These are phyloP conservation scores for Mycena citricolor DNA, from an alignment of 1,284 basidiomycete species.

Conservation along the genomic window DNA sequence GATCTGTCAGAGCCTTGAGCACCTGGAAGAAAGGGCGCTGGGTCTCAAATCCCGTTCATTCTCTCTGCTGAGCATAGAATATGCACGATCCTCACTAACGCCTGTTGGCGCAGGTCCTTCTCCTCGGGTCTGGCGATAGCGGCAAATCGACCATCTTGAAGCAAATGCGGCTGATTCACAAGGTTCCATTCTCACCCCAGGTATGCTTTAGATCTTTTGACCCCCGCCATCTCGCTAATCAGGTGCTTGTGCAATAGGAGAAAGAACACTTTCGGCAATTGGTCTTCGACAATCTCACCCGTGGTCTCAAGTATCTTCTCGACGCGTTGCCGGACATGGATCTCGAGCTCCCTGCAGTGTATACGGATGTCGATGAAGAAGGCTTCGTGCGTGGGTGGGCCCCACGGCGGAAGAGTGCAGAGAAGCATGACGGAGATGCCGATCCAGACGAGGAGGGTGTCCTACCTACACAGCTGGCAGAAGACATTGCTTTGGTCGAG, in stretches of 20 bases:
- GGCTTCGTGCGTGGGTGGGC: slow-evolving; percentile 4
- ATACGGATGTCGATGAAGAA: slow-evolving; percentile 1
- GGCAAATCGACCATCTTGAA: slow-evolving; percentile 93
- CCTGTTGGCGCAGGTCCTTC: slow-evolving; percentile 56
- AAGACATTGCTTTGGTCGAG: slow-evolving; percentile 62
- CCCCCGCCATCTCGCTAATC: not conserved
- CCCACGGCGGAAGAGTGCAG: not conserved
- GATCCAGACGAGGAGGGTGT: slow-evolving; percentile 2
- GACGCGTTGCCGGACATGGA: slow-evolving; percentile 90
- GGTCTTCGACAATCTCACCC: slow-evolving; percentile 88
- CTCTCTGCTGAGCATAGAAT: no score
- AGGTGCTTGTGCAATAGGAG: slow-evolving; percentile 40
- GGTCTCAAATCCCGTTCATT: no score
- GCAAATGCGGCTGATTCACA: slow-evolving; percentile 91
- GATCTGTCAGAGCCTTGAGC: no score
- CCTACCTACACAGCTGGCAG: slow-evolving; percentile 47
- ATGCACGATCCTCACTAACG: not conserved
- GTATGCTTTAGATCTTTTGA: slow-evolving; percentile 1
- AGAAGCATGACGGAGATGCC: not conserved
- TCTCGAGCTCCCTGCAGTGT: slow-evolving; percentile 52
- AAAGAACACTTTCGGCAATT: slow-evolving; percentile 83
- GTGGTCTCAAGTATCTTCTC: slow-evolving; percentile 80
- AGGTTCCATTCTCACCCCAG: slow-evolving; percentile 69
- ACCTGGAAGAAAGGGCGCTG: no score
- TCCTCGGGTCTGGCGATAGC: slow-evolving; percentile 91